Conservation (phyloP, 2,329 filamentous ascomycete species). For the Fusarium pseudocircinatum region DNA sequence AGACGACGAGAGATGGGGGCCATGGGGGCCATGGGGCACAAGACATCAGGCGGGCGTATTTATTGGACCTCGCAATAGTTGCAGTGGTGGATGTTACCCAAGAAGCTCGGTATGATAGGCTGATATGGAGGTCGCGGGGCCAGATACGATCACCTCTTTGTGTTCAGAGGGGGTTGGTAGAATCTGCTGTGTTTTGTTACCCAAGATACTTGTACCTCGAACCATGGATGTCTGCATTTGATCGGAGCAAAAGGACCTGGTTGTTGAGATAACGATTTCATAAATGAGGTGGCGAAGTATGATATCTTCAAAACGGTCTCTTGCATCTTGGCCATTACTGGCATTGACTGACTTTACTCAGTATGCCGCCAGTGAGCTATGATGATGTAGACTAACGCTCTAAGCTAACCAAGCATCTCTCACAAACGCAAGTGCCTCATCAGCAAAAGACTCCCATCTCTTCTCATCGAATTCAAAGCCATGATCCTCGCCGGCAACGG, state of each 20-base stretch:
- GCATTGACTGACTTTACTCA: not conserved
- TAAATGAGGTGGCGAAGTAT: not conserved
- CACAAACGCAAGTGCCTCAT: conserved; percentile 30
- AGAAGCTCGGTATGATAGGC: not conserved
- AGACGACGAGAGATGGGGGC: too few relatives aligned
- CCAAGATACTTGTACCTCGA: not conserved
- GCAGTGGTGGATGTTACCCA: not conserved
- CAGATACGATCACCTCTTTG: not conserved
- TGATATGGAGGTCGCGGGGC: not conserved
- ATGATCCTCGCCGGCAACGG: conserved; percentile 31
- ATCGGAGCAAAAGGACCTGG: not conserved
- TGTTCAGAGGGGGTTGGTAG: not conserved
- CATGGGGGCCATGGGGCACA: not conserved
- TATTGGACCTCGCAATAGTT: not conserved
- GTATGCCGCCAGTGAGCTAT: not conserved
- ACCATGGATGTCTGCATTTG: not conserved
- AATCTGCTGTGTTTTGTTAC: not conserved
- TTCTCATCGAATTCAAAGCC: conserved; percentile 34
- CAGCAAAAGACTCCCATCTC: conserved; percentile 23
- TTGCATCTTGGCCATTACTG: not conserved
- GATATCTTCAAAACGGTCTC: fast-evolving
- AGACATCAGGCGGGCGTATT: not conserved
- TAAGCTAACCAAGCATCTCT: conserved; percentile 20
- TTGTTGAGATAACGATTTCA: not conserved
- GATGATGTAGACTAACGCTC: not conserved